A percentile compares a stretch with the other conserved stretches of the same genome.
Conservation (phyloP, 352 stramenopile species). For the Phytophthora pini region DNA sequence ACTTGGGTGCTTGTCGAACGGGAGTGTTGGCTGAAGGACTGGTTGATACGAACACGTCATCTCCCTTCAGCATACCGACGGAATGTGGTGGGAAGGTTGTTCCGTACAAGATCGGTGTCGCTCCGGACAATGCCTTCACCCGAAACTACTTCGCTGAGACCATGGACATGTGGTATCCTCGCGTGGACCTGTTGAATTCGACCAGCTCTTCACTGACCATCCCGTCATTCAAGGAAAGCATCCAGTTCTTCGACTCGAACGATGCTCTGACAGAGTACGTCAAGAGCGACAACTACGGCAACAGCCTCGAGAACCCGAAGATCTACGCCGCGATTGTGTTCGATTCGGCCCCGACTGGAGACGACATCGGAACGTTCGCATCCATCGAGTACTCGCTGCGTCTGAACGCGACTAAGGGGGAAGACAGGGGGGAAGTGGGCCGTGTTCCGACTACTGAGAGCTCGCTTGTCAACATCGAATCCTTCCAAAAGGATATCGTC, state of each 20-base stretch:
- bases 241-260: conserved; percentile 55
- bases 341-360: conserved; percentile 36
- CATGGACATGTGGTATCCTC: conserved; percentile 61
- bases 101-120: conserved; percentile 66
- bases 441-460: too few species aligned
- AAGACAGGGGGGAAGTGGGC: too few species aligned
- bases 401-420: too few species aligned
- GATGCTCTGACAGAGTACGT: conserved; percentile 55
- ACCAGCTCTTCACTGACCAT: conserved; percentile 25
- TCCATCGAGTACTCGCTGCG: conserved; percentile 66
- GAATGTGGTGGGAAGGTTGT: conserved; percentile 47
- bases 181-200: conserved; percentile 42
- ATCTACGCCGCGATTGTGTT: conserved; percentile 70
- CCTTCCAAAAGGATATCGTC: neutral
- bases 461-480: too few species aligned
- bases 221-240: conserved; percentile 54
- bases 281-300: conserved; percentile 48
- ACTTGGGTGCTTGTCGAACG: conserved; percentile 3
- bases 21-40: conserved; percentile 42
- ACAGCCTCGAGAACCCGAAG: conserved; percentile 43
- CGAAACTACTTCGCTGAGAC: conserved; percentile 61
- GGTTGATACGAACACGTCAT: conserved; percentile 42
- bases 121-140: conserved; percentile 56
- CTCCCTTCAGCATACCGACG: conserved; percentile 32
- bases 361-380: conserved; percentile 44